These are phyloP conservation scores for Vanderwaltozyma yarrowii DNA, from an alignment of 805 yeast genomes.

Conservation along the genomic window DNA sequence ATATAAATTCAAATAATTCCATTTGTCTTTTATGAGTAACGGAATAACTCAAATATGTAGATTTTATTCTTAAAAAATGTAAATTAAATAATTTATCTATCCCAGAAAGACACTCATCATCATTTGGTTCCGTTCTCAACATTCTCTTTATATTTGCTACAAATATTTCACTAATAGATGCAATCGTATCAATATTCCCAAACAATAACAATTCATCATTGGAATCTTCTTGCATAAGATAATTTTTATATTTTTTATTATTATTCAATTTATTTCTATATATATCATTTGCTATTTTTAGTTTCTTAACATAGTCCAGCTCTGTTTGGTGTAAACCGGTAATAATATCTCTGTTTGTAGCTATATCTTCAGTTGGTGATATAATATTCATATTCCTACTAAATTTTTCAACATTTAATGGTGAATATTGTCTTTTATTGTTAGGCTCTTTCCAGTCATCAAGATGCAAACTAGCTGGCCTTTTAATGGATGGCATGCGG, in stretches of 20 bases:
- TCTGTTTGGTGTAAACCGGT: slow-evolving; percentile 27
- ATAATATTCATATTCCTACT: slow-evolving; percentile 6
- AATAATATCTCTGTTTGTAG: slow-evolving; percentile 8
- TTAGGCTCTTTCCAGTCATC: slow-evolving; percentile 3
- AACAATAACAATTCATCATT: slow-evolving; percentile 33
- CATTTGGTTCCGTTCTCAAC: not conserved
- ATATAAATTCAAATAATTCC: slow-evolving; percentile 15
- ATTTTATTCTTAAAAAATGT: slow-evolving; percentile 26
- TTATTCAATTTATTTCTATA: slow-evolving; percentile 27
- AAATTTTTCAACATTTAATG: slow-evolving; percentile 21
- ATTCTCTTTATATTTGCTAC: slow-evolving; percentile 1
- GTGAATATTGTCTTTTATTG: slow-evolving; percentile 30
- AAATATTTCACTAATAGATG: slow-evolving; percentile 29
- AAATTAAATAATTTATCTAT: slow-evolving; percentile 25
- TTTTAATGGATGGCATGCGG: slow-evolving; percentile 3
- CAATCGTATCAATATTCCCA: slow-evolving; percentile 34
- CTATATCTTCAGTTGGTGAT: slow-evolving; percentile 1
- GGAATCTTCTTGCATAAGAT: slow-evolving; percentile 18
- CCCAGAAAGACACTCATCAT: slow-evolving; percentile 8
- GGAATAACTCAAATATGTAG: slow-evolving; percentile 28
- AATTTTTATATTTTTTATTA: slow-evolving; percentile 22
- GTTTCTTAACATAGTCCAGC: slow-evolving; percentile 21
- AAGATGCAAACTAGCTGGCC: slow-evolving; percentile 22
- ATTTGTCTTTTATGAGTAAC: slow-evolving; percentile 26
- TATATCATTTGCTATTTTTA: slow-evolving; percentile 25